Percentiles rank a stretch among this genome's conserved stretches.
Conservation (phyloP, 495 filamentous ascomycete species). For the Podospora pseudocomata region DNA sequence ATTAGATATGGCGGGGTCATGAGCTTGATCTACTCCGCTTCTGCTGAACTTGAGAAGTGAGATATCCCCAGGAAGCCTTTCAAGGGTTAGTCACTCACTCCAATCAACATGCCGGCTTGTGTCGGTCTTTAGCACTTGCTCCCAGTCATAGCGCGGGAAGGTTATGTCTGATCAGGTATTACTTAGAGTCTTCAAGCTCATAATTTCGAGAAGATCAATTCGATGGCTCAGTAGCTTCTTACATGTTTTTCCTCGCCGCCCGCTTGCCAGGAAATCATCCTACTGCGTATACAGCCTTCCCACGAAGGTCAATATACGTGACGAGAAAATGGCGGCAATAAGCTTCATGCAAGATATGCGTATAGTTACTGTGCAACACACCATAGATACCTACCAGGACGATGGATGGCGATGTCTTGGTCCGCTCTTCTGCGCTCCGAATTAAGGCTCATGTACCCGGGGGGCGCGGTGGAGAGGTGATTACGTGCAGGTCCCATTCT, state of each 20-base stretch:
- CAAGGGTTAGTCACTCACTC: neutral
- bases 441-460: conserved; percentile 6
- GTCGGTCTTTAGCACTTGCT: neutral
- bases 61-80: neutral
- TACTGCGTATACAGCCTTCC: neutral
- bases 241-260: neutral
- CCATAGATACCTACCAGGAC: neutral
- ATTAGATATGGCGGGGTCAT: neutral
- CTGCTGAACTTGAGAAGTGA: neutral
- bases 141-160: neutral
- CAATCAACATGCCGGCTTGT: neutral
- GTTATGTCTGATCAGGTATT: neutral
- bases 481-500: neutral
- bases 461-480: conserved; percentile 2
- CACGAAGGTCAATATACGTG: neutral
- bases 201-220: neutral
- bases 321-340: neutral
- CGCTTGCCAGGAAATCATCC: neutral
- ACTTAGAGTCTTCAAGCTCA: neutral
- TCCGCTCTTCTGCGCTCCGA: conserved; percentile 1
- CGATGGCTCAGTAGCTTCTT: neutral
- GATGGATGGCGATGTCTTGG: neutral
- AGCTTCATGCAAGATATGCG: neutral
- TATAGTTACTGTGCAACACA: neutral
- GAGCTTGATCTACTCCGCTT: neutral